Conservation (phyloP, 2,329 filamentous ascomycete species). For the Fusarium euwallaceae region DNA sequence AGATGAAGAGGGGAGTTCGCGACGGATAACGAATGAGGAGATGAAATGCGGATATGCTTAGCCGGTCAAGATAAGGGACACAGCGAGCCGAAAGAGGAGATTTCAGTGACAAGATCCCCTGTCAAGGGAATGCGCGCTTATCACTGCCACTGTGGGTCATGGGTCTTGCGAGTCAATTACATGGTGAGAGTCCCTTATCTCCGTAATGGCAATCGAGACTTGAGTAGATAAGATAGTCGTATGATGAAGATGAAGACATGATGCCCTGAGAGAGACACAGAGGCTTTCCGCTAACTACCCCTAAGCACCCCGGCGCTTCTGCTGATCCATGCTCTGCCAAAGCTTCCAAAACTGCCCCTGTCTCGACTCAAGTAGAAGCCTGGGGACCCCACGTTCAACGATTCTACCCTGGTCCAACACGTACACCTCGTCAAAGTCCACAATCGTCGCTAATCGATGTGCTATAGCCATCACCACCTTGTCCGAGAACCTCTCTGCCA, state of each 20-base stretch:
- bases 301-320: background rate
- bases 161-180: background rate
- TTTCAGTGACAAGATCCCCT: background rate
- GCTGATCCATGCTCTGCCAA: constrained; percentile 1
- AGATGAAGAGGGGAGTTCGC: background rate
- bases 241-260: background rate
- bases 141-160: background rate
- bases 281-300: background rate
- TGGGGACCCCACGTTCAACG: background rate
- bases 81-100: background rate
- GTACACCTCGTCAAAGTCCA: background rate
- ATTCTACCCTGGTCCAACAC: background rate
- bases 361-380: background rate
- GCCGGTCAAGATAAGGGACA: background rate
- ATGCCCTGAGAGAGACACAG: background rate
- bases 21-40: background rate
- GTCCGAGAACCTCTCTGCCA: background rate
- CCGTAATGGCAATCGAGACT: background rate
- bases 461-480: background rate
- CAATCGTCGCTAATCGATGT: background rate
- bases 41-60: background rate
- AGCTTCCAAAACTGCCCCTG: background rate
- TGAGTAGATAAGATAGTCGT: background rate
- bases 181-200: background rate
- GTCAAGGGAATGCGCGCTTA: background rate